Conservation (phyloP, 2,329 filamentous ascomycete species). For the Xylaria sp. region DNA sequence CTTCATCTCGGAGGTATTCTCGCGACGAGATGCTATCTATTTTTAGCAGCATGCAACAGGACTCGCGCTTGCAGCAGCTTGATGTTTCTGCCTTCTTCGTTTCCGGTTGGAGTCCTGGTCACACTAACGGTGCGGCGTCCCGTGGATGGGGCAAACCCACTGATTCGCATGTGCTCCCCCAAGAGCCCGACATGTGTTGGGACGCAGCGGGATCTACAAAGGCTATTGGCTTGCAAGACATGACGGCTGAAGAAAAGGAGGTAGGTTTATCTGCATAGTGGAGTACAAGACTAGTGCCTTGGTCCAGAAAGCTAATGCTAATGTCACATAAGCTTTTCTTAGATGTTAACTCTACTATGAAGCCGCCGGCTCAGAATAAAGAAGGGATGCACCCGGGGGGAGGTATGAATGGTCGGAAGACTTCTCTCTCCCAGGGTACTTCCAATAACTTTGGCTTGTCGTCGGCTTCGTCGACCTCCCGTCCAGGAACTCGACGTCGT, state of each 20-base stretch:
- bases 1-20: slow-evolving; percentile 72
- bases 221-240: slow-evolving; percentile 77
- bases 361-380: slow-evolving; percentile 82
- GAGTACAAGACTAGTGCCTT: not conserved
- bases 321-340: slow-evolving; percentile 72
- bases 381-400: slow-evolving; percentile 66
- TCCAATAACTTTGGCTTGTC: slow-evolving; percentile 74
- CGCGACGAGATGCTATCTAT: slow-evolving; percentile 83
- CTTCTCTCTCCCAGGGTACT: slow-evolving; percentile 79
- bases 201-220: slow-evolving; percentile 75
- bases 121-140: slow-evolving; percentile 71
- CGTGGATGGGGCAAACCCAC: slow-evolving; percentile 81
- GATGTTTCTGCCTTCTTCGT: slow-evolving; percentile 76
- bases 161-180: slow-evolving; percentile 77
- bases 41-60: slow-evolving; percentile 61
- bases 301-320: slow-evolving; percentile 44
- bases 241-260: slow-evolving; percentile 72
- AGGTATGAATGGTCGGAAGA: slow-evolving; percentile 77
- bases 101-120: slow-evolving; percentile 81
- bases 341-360: slow-evolving; percentile 94
- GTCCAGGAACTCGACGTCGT: slow-evolving; percentile 81
- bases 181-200: slow-evolving; percentile 94
- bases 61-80: slow-evolving; percentile 61
- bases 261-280: slow-evolving; percentile 53
- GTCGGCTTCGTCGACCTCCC: slow-evolving; percentile 76